Evolutionary conservation across 495 filamentous ascomycete species (phyloP).

Genomic region (Neurospora sp.): DNA sequence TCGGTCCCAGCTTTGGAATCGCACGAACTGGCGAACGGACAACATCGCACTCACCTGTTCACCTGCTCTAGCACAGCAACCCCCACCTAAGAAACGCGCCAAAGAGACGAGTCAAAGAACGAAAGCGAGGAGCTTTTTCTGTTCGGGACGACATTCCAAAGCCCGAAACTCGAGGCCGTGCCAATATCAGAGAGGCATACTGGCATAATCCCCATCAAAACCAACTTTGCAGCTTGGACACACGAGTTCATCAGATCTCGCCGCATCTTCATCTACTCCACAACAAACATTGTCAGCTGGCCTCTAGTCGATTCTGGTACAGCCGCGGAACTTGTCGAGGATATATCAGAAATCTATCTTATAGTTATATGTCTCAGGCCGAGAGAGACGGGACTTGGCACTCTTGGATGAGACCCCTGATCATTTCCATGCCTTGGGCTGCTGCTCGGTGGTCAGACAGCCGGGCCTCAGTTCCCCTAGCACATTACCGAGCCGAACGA

Average conservation of each 20-base stretch:
- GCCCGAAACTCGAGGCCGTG: background rate
- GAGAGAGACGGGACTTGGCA: background rate
- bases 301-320: background rate
- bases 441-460: background rate
- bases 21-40: background rate
- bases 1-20: background rate
- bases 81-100: background rate
- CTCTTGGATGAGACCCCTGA: background rate
- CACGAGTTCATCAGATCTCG: background rate
- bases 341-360: background rate
- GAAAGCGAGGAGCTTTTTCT: background rate
- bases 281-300: background rate
- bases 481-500: background rate
- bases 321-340: background rate
- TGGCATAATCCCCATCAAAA: background rate
- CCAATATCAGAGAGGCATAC: background rate
- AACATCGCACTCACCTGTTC: background rate
- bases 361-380: background rate
- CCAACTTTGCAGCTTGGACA: background rate
- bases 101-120: background rate
- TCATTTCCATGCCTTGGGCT: background rate
- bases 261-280: background rate
- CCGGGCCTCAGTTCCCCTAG: background rate
- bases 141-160: background rate
- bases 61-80: background rate